A percentile compares a stretch with the other conserved stretches of the same genome.
Conservation (phyloP, 345 rosid species). For the Nephelium lappaceum region DNA sequence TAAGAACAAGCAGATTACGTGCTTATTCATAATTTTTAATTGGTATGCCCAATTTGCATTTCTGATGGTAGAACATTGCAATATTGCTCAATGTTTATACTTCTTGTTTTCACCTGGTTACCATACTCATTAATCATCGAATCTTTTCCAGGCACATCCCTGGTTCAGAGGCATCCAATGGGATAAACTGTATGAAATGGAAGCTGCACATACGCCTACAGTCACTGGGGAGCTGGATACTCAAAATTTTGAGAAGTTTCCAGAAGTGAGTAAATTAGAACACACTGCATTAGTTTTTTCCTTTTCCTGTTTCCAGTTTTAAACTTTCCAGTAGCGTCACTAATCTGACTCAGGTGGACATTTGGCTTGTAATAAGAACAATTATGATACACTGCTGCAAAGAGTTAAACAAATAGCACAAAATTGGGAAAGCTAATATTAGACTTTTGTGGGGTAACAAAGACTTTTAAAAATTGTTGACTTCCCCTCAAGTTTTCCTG, state of each 20-base stretch:
- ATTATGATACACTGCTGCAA: neutral
- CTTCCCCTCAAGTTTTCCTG: neutral
- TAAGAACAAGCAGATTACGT: neutral
- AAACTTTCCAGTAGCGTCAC: neutral
- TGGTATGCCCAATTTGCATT: constrained; percentile 5
- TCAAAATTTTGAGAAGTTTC: constrained; percentile 96
- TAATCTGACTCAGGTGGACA: neutral
- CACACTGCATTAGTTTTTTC: neutral
- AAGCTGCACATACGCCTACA: constrained; percentile 79
- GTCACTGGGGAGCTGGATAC: constrained; percentile 94
- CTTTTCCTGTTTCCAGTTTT: neutral
- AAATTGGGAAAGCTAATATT: neutral
- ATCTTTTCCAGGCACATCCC: constrained; percentile 64
- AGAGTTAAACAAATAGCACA: neutral
- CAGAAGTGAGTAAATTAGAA: constrained; percentile 67
- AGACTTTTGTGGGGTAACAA: neutral
- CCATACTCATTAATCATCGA: constrained; percentile 21
- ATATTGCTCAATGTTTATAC: neutral
- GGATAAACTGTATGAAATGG: constrained; percentile 88
- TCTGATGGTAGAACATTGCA: neutral
- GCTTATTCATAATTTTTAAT: constrained; percentile 1
- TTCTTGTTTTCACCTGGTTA: constrained; percentile 20
- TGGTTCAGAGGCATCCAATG: constrained; percentile 81
- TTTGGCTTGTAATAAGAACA: neutral
- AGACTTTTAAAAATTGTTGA: neutral